phyloP scores from a whole-genome alignment of 805 yeast species.

The Wickerhamiella occidentalis region DNA sequence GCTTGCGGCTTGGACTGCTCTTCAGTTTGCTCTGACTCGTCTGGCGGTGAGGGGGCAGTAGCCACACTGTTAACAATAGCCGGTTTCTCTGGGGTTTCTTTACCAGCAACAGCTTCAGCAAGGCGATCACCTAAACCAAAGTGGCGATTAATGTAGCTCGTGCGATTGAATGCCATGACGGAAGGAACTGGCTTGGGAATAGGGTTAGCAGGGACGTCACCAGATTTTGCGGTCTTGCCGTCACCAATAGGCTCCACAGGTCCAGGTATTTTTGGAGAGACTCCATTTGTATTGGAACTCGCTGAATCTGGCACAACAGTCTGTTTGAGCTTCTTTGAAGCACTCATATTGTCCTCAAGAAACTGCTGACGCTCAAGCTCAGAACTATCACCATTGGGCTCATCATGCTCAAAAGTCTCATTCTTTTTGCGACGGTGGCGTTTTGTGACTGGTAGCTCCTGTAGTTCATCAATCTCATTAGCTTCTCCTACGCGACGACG shows the following conservation, averaged over 20 bases:
- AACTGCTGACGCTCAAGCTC: constrained; percentile 7
- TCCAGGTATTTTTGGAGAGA: not conserved
- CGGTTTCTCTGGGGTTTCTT: not conserved
- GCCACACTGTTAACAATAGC: not conserved
- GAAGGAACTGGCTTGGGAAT: not conserved
- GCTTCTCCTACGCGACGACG: not conserved
- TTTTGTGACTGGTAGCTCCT: not conserved
- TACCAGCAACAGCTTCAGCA: not conserved
- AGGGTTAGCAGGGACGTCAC: not conserved
- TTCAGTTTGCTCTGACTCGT: not conserved
- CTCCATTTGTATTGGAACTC: too few relatives aligned
- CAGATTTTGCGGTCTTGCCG: not conserved
- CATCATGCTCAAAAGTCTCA: not conserved
- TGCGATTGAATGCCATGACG: not conserved
- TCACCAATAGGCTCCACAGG: not conserved
- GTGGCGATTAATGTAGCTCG: not conserved
- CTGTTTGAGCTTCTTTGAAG: not conserved
- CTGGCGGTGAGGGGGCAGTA: not conserved
- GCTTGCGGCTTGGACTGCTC: not conserved
- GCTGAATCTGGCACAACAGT: not conserved
- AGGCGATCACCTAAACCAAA: not conserved
- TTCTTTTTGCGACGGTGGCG: not conserved
- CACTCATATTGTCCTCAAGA: not conserved
- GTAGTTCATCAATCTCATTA: not conserved
- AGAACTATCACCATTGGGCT: not conserved